Evolutionary conservation across 2,329 filamentous ascomycete species (phyloP).

Genomic region (Orbilia javanica): DNA sequence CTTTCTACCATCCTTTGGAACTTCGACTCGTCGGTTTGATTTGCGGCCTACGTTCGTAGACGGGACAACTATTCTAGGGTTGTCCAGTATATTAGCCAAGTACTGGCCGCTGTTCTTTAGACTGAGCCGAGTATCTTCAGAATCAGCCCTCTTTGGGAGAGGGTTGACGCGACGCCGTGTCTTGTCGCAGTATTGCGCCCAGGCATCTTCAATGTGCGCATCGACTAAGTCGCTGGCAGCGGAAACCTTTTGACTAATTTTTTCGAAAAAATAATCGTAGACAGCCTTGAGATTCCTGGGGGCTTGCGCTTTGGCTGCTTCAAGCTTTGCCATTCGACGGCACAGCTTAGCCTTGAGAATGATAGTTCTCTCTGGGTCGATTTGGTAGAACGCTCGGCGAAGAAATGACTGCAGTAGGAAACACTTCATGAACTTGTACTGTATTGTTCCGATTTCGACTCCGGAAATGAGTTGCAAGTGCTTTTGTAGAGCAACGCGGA

Average conservation of each 20-base stretch:
- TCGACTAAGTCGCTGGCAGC: conserved; percentile 63
- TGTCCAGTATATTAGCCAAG: conserved; percentile 60
- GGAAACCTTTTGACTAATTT: conserved; percentile 62
- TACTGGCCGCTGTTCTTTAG: conserved; percentile 66
- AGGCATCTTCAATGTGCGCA: conserved; percentile 63
- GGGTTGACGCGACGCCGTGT: conserved; percentile 65
- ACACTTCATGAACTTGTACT: conserved; percentile 73
- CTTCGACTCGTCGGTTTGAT: conserved; percentile 56
- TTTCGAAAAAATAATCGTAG: conserved; percentile 63
- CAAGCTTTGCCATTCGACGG: conserved; percentile 72
- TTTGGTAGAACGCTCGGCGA: conserved; percentile 63
- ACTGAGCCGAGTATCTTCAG: conserved; percentile 63
- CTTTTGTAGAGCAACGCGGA: conserved; percentile 72
- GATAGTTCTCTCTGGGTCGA: conserved; percentile 65
- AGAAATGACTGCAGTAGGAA: conserved; percentile 68
- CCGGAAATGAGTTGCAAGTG: conserved; percentile 67
- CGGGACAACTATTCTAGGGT: conserved; percentile 33
- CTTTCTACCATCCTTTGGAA: conserved; percentile 30
- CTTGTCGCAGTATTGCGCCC: conserved; percentile 66
- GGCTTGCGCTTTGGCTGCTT: conserved; percentile 64
- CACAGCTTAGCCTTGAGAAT: conserved; percentile 70
- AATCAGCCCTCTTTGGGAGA: conserved; percentile 65
- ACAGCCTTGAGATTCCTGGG: neutral
- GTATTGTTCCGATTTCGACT: conserved; percentile 66
- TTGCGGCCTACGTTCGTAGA: conserved; percentile 44